Evolutionary conservation across 2,329 filamentous ascomycete genomes (phyloP).

Genomic region (Fusarium nygamai): DNA sequence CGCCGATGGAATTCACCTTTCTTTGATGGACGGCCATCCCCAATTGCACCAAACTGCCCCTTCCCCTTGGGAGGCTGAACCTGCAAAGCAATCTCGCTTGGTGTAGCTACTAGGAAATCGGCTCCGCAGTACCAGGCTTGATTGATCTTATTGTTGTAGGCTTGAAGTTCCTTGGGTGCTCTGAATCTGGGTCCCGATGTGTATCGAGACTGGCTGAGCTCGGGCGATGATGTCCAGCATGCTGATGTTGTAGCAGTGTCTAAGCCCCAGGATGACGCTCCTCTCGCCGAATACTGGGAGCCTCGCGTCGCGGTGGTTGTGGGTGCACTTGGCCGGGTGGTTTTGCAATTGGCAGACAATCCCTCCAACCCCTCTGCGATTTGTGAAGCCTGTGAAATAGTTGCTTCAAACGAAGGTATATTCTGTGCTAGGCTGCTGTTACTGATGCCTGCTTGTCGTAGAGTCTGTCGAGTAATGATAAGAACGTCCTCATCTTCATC

Average conservation of each 20-base stretch:
- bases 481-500: conserved; percentile 43
- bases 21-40: conserved; percentile 48
- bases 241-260: neutral
- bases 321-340: neutral
- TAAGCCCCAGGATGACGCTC: conserved; percentile 10
- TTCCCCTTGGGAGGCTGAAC: conserved; percentile 46
- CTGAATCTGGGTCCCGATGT: conserved; percentile 31
- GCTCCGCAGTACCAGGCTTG: conserved; percentile 54
- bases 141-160: conserved; percentile 45
- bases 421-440: conserved; percentile 20
- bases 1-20: conserved; percentile 39
- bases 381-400: conserved; percentile 1
- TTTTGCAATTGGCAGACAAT: neutral
- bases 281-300: neutral
- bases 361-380: neutral
- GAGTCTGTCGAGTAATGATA: conserved; percentile 34
- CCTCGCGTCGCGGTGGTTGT: neutral
- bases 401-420: conserved; percentile 6
- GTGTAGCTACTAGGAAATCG: conserved; percentile 48
- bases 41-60: conserved; percentile 50
- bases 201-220: conserved; percentile 8
- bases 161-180: conserved; percentile 37
- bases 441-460: conserved; percentile 38
- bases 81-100: conserved; percentile 40
- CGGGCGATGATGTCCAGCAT: conserved; percentile 10